phyloP scores from a whole-genome alignment of 2,329 filamentous ascomycete genomes.

The Aaosphaeria arxii region DNA sequence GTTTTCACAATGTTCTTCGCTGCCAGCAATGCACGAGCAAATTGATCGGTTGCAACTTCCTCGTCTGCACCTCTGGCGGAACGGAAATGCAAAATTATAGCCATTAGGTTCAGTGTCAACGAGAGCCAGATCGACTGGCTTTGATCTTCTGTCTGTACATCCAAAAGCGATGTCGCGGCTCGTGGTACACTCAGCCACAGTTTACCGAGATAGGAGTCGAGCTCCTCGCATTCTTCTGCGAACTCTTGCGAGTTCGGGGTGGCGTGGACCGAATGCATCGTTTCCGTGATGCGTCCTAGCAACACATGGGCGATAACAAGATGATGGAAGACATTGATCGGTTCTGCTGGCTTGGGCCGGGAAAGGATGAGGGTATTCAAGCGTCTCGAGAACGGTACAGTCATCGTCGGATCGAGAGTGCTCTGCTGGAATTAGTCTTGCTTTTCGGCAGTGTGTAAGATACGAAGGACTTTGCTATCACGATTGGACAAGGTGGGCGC shows the following conservation, averaged over 20 bases:
- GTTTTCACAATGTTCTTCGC: conserved; percentile 23
- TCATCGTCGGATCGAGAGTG: background rate
- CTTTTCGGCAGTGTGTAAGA: background rate
- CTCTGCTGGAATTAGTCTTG: background rate
- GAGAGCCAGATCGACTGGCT: conserved; percentile 25
- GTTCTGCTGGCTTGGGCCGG: conserved; percentile 4
- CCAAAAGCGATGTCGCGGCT: conserved; percentile 16
- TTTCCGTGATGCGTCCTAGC: conserved; percentile 24
- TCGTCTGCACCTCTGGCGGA: background rate
- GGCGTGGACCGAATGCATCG: conserved; percentile 25
- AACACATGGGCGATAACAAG: conserved; percentile 23
- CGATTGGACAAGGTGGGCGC: background rate
- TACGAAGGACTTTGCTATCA: background rate
- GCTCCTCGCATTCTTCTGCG: conserved; percentile 16
- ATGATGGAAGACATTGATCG: conserved; percentile 20
- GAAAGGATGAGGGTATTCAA: conserved; percentile 17
- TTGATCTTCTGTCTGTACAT: conserved; percentile 13
- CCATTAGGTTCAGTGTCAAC: conserved; percentile 17
- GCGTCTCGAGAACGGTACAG: conserved; percentile 19
- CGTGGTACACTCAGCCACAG: conserved; percentile 26
- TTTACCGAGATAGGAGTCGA: conserved; percentile 20
- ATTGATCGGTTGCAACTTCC: conserved; percentile 5
- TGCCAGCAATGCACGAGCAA: conserved; percentile 16
- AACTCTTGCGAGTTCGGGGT: conserved; percentile 18
- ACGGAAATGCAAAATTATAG: conserved; percentile 24